Evolutionary conservation across 805 yeast genomes (phyloP).

Genomic region (Sungouiella thailandica): DNA sequence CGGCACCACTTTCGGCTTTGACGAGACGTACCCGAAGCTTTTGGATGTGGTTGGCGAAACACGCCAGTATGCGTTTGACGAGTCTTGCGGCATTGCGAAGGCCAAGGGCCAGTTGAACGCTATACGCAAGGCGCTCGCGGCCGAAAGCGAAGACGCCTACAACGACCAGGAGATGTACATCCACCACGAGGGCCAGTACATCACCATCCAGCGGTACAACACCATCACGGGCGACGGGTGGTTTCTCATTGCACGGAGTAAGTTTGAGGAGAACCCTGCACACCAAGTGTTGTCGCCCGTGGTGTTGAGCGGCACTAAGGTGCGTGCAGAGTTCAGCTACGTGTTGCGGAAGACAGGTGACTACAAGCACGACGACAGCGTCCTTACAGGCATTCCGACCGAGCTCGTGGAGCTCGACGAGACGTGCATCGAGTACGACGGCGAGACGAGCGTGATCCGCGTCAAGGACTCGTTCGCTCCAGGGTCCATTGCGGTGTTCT

Average conservation of each 20-base stretch:
- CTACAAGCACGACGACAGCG: slow-evolving; percentile 30
- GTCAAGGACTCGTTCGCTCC: slow-evolving; percentile 69
- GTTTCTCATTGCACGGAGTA: slow-evolving; percentile 82
- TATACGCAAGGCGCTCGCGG: slow-evolving; percentile 55
- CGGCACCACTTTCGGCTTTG: slow-evolving; percentile 92
- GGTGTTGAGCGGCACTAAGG: slow-evolving; percentile 55
- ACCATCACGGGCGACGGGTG: slow-evolving; percentile 84
- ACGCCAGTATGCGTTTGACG: slow-evolving; percentile 51
- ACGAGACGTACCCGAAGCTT: slow-evolving; percentile 81
- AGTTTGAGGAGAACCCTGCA: slow-evolving; percentile 46
- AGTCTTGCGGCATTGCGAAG: slow-evolving; percentile 61
- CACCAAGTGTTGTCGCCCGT: slow-evolving; percentile 56
- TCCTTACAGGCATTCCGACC: slow-evolving; percentile 63
- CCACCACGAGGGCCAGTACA: slow-evolving; percentile 89
- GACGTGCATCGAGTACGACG: slow-evolving; percentile 44
- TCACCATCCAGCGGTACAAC: slow-evolving; percentile 83
- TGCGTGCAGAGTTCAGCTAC: slow-evolving; percentile 54
- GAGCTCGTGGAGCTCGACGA: slow-evolving; percentile 48
- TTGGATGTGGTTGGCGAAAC: slow-evolving; percentile 77
- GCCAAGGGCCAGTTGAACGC: slow-evolving; percentile 60
- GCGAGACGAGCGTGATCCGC: slow-evolving; percentile 46
- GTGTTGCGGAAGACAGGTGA: slow-evolving; percentile 52
- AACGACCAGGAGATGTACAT: slow-evolving; percentile 81
- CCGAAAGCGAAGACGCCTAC: slow-evolving; percentile 49
- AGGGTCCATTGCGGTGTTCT: slow-evolving; percentile 84